Evolutionary conservation across 2,329 filamentous ascomycete species (phyloP).

Genomic region (Pleurostoma richardsiae): DNA sequence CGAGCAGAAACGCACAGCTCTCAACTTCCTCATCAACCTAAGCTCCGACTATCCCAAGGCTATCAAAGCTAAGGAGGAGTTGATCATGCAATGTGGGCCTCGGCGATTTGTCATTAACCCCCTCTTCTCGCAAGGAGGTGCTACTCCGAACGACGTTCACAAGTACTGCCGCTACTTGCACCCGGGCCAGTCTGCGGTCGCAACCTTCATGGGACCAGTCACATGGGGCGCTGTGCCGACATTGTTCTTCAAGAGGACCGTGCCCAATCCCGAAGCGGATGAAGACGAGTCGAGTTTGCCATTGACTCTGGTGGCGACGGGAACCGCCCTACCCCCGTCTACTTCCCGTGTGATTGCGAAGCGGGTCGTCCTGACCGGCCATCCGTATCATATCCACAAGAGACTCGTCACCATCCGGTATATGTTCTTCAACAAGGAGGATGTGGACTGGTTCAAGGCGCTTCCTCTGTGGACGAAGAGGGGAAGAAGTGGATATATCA

Average conservation of each 20-base stretch:
- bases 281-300: conserved; percentile 39
- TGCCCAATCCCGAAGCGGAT: conserved; percentile 32
- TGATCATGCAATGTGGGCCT: conserved; percentile 87
- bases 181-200: conserved; percentile 83
- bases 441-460: conserved; percentile 97
- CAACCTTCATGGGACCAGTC: conserved; percentile 82
- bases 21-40: conserved; percentile 87
- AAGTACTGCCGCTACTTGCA: conserved; percentile 93
- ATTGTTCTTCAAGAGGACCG: conserved; percentile 72
- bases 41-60: conserved; percentile 70
- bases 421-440: conserved; percentile 98
- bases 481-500: conserved; percentile 84
- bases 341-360: conserved; percentile 84
- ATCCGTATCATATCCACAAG: conserved; percentile 99
- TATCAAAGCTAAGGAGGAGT: conserved; percentile 85
- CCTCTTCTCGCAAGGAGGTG: conserved; percentile 82
- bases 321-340: conserved; percentile 76
- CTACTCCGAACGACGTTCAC: conserved; percentile 93
- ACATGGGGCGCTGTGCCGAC: conserved; percentile 91
- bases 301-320: conserved; percentile 75
- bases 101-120: conserved; percentile 85
- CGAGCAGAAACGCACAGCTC: conserved; percentile 86
- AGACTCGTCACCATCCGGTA: conserved; percentile 94
- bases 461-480: conserved; percentile 90
- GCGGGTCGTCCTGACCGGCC: conserved; percentile 86